Base-by-base conservation (phyloP, 2,329 filamentous ascomycete species). In the Colletotrichum camelliae region DNA sequence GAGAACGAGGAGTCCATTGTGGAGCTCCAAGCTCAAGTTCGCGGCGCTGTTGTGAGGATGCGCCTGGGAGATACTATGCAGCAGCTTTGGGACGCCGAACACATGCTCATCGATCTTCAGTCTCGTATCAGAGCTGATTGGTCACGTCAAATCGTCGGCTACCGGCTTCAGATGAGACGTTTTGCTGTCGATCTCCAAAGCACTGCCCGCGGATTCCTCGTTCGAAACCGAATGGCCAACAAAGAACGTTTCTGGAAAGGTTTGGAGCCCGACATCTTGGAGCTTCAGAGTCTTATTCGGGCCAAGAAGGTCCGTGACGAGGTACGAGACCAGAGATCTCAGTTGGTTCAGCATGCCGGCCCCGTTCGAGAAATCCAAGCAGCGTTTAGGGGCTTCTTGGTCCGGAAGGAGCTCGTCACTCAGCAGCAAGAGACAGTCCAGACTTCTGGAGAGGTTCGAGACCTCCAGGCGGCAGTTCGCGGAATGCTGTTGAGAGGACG, bases 71-170 rank as follows among this genome's bases (percentile, higher is more conserved):
- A 94, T 66, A 89, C 92, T 70, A 98, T 99, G 97, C 94, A 98
- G 80, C 86, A 91, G 58, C 89, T 99, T 5, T 99, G 97, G 97
- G 94, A 97, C 77, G 90, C 91, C 15, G 97, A 99, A 84, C 90
- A 93, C 31, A 88, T 90, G 83, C 85, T 99, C 33, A 86, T 96
- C 58, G 94, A 98, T 68, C 88, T 99, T 12, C 97, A 99, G 83
- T 92, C 96, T 9, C 92, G 94, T 52, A 94, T 98, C 71, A 93
- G 97, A 75, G 97, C 96, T 69, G 95, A 97, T 80, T 98, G 95
- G 85, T 91, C 95, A 3, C 90, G 96, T 61, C 95, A 98, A 83
- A 91, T 98, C 73, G 91, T 93, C 78, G 91, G 92, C 77, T 98
- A 98, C 84, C 92, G 94, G 64, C 87, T 97, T 73, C 91, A 93